These are phyloP conservation scores for Carex littledalei DNA, from an alignment of 176 grass and related monocot genomes.

Conservation along the genomic window DNA sequence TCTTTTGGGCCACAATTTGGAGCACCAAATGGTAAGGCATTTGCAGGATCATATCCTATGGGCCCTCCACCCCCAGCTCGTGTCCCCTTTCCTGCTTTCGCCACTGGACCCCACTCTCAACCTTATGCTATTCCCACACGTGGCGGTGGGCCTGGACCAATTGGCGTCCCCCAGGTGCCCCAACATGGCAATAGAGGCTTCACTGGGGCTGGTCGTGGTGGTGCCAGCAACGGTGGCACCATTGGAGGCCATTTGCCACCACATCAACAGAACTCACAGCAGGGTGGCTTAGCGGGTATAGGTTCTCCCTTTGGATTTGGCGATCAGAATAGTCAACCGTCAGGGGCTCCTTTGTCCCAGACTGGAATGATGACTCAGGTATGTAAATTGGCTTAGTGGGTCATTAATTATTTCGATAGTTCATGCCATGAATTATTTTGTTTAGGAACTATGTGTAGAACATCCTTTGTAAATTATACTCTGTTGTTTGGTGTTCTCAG, in stretches of 20 bases:
- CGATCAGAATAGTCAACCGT: slow-evolving; percentile 77
- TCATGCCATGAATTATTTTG: not conserved
- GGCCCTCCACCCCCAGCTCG: slow-evolving; percentile 66
- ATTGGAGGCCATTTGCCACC: slow-evolving; percentile 81
- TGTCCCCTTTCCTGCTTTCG: slow-evolving; percentile 78
- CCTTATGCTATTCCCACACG: slow-evolving; percentile 93
- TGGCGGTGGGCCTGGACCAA: slow-evolving; percentile 71
- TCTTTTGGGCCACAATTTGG: slow-evolving; percentile 68
- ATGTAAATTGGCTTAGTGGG: not conserved
- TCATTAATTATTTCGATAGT: not conserved
- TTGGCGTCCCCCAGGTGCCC: slow-evolving; percentile 65
- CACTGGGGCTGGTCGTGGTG: slow-evolving; percentile 62
- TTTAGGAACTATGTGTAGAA: not conserved
- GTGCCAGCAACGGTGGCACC: slow-evolving; percentile 66
- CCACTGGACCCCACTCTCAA: slow-evolving; percentile 83
- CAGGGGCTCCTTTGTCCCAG: slow-evolving; percentile 73
- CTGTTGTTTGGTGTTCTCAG: slow-evolving; percentile 31
- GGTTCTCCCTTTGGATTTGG: slow-evolving; percentile 72
- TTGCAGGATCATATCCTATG: slow-evolving; percentile 66
- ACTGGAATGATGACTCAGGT: slow-evolving; percentile 99
- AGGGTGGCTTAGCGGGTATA: slow-evolving; percentile 48
- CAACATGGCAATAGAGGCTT: slow-evolving; percentile 80
- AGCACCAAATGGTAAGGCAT: slow-evolving; percentile 58
- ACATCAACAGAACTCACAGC: slow-evolving; percentile 89
- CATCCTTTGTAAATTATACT: not conserved